A percentile compares a stretch with the other conserved stretches of the same genome.
phyloP scores from a whole-genome alignment of 192 early-diverging fungal genomes.

The Entomortierella beljakovae region DNA sequence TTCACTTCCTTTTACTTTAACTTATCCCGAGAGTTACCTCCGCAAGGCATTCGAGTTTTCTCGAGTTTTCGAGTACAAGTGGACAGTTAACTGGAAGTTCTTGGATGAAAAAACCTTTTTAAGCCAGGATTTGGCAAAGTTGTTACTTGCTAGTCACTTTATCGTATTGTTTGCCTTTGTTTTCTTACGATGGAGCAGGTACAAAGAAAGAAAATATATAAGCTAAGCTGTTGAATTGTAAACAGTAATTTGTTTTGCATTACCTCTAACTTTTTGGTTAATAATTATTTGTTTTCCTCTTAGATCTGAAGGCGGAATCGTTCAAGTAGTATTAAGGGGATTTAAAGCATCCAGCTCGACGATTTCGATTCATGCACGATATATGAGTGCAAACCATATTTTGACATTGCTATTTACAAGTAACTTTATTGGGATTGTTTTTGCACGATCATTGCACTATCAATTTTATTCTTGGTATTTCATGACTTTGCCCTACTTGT shows the following conservation, averaged over 20 bases:
- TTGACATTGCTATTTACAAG: conserved; percentile 79
- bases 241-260: too few relatives aligned
- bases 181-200: conserved; percentile 67
- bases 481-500: conserved; percentile 84
- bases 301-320: conserved; percentile 53
- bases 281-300: background rate
- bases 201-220: background rate
- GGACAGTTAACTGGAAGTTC: conserved; percentile 98
- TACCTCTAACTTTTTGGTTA: too few relatives aligned
- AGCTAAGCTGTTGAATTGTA: too few relatives aligned
- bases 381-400: conserved; percentile 53
- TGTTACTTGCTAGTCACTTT: conserved; percentile 72
- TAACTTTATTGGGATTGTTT: conserved; percentile 92
- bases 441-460: conserved; percentile 92
- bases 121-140: conserved; percentile 65
- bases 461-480: conserved; percentile 98
- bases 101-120: conserved; percentile 77
- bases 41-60: conserved; percentile 87
- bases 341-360: conserved; percentile 17
- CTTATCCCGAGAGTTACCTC: conserved; percentile 74
- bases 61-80: conserved; percentile 87
- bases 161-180: conserved; percentile 70
- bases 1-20: conserved; percentile 52
- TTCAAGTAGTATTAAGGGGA: conserved; percentile 34
- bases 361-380: conserved; percentile 25